Evolutionary conservation across 2,329 filamentous ascomycete genomes (phyloP).

Genomic region (Cephalotrichum gorgonifer): DNA sequence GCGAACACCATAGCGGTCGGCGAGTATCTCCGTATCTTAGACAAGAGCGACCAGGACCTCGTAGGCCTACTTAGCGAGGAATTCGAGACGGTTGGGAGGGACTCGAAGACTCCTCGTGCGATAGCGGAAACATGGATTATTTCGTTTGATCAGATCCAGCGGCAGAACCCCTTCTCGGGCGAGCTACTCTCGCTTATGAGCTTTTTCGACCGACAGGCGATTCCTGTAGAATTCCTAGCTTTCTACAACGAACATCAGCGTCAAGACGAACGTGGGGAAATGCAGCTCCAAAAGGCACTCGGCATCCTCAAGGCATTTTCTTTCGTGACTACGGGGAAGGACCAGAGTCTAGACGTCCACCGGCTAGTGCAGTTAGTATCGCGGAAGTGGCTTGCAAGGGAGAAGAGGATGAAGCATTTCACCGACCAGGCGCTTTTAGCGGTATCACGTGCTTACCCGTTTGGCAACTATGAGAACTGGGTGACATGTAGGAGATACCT

Average conservation of each 20-base stretch:
- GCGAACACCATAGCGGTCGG: constrained; percentile 12
- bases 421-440: constrained; percentile 11
- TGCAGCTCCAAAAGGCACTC: constrained; percentile 9
- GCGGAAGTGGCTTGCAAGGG: constrained; percentile 14
- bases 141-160: constrained; percentile 21
- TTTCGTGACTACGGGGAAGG: constrained; percentile 11
- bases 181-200: constrained; percentile 20
- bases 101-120: constrained; percentile 14
- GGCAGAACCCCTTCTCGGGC: constrained; percentile 12
- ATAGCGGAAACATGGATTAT: constrained; percentile 14
- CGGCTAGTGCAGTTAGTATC: constrained; percentile 11
- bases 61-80: constrained; percentile 16
- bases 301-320: constrained; percentile 17
- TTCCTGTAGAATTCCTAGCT: constrained; percentile 14
- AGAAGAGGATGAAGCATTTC: constrained; percentile 8
- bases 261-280: not conserved
- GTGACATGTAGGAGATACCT: constrained; percentile 12
- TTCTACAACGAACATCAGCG: constrained; percentile 4
- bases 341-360: constrained; percentile 16
- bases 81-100: constrained; percentile 19
- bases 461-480: constrained; percentile 7
- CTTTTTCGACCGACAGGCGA: constrained; percentile 17
- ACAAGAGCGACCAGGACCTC: constrained; percentile 11
- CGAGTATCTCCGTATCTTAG: constrained; percentile 17
- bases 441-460: constrained; percentile 13